These are phyloP conservation scores for Colletotrichum graminicola DNA, from an alignment of 2,329 filamentous ascomycete species.

Conservation along the genomic window DNA sequence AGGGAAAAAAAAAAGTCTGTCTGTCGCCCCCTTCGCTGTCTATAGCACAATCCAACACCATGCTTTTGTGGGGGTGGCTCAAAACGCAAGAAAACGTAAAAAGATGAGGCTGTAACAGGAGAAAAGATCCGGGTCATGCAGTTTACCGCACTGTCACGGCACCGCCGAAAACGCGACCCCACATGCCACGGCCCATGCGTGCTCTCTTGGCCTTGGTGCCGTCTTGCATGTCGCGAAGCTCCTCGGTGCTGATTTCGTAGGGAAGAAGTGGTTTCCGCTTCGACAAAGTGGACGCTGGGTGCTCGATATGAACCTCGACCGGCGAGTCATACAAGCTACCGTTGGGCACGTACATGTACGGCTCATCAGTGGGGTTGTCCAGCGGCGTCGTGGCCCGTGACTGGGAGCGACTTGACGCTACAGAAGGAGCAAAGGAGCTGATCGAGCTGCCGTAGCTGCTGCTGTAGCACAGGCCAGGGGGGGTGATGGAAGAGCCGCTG, in stretches of 20 bases:
- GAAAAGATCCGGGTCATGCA: conserved; percentile 10
- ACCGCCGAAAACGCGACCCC: conserved; percentile 65
- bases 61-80: conserved; percentile 39
- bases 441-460: conserved; percentile 53
- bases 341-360: conserved; percentile 55
- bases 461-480: conserved; percentile 61
- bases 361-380: conserved; percentile 57
- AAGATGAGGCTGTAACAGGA: conserved; percentile 33
- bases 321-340: conserved; percentile 64
- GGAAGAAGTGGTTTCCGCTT: conserved; percentile 55
- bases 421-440: conserved; percentile 63
- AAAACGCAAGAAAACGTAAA: conserved; percentile 39
- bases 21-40: conserved; percentile 27
- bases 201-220: conserved; percentile 62
- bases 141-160: conserved; percentile 55
- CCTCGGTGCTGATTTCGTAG: conserved; percentile 67
- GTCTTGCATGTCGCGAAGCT: conserved; percentile 64
- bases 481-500: conserved; percentile 54
- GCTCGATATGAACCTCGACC: conserved; percentile 58
- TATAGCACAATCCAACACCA: conserved; percentile 41
- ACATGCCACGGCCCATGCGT: conserved; percentile 62
- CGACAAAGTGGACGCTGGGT: conserved; percentile 53
- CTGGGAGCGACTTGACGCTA: conserved; percentile 58
- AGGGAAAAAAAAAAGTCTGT: conserved; percentile 11
- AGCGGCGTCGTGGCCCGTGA: conserved; percentile 65